Conservation (phyloP, 1,139 yeast genomes). For the Groenewaldozyma auringiensis region DNA sequence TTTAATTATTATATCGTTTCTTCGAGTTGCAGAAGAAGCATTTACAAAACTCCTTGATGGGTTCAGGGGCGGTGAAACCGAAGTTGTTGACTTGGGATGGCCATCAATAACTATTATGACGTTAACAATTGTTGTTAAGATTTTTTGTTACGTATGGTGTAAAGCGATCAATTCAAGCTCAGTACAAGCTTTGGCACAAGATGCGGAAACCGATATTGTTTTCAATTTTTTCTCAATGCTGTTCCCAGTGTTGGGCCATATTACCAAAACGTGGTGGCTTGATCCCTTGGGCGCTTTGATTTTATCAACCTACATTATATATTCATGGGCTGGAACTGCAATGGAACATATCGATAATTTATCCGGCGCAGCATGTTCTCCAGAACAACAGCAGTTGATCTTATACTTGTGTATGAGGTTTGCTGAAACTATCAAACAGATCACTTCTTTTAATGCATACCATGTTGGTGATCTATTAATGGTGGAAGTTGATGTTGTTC, state of each 20-base stretch:
- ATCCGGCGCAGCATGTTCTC: constrained; percentile 65
- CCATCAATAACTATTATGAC: constrained; percentile 57
- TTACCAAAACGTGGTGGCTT: constrained; percentile 54
- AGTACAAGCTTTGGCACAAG: constrained; percentile 74
- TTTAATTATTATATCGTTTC: constrained; percentile 61
- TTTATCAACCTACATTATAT: constrained; percentile 54
- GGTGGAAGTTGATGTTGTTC: constrained; percentile 69
- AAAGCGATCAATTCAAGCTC: constrained; percentile 55
- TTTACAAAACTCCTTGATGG: constrained; percentile 27
- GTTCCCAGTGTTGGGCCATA: constrained; percentile 58
- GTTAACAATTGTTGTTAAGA: constrained; percentile 51
- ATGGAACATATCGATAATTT: constrained; percentile 66
- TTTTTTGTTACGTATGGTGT: constrained; percentile 61
- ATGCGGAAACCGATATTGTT: constrained; percentile 69
- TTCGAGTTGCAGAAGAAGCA: constrained; percentile 67
- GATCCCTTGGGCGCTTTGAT: constrained; percentile 67
- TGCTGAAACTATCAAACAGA: constrained; percentile 56
- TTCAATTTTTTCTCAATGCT: constrained; percentile 63
- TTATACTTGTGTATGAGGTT: constrained; percentile 61
- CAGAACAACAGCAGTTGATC: constrained; percentile 56
- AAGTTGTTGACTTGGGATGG: constrained; percentile 43
- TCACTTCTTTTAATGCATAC: constrained; percentile 63
- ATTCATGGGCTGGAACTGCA: constrained; percentile 55
- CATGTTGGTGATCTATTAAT: constrained; percentile 72
- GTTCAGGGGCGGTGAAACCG: constrained; percentile 21